Evolutionary conservation across 441 rosid species (phyloP), one percentile per base, ranked within the genome.

Genomic region (Melastoma candidum): DNA sequence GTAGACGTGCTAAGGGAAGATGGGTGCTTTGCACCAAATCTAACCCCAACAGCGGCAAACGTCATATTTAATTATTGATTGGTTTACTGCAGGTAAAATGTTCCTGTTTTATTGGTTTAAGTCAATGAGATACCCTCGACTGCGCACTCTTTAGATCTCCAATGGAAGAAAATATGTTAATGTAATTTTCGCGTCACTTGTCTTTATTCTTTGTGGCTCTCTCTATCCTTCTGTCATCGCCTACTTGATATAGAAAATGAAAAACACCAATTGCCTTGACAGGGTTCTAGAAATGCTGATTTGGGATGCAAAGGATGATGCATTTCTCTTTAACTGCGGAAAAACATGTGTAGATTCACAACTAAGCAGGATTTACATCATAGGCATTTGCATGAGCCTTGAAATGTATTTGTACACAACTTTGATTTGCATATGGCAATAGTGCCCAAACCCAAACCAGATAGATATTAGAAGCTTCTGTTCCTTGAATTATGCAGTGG

Each of bases 1-100:
- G 95, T 22, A 56, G 98, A 63, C 90, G 98, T 47, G 97, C 87
- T 51, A 88, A 92, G 71, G 98, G 98, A 48, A 71, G 95, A 0
- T 52, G 77, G 85, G 81, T 85, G 32, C 97, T 92, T 60, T 92
- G 98, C 70, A 73, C 95, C 32, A 85, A 92, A 77, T 74, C 97
- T 57, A 63, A 88, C 61, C 87, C 95, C 5, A 82, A 71, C 65
- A 81, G 90, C 6, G 95, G 96, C 60, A 87, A 83, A 64, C 72
- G 77, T 12, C 66, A 73, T 12, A 80, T 56, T 74, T 52, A 32
- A 7, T 13, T 2, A 13, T 52, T 52, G 17, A 45, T 10, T 39
- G 26, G 29, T 32, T 52, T 52, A 36, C 3, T 0, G 41, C 25
- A 36, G 46, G 56, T 32, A 27, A 39, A 52, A 32, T 43, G 25